Percentiles rank a stretch among this genome's conserved stretches.
Evolutionary conservation across 2,329 filamentous ascomycete species (phyloP).

Genomic region (Alternaria viburni): DNA sequence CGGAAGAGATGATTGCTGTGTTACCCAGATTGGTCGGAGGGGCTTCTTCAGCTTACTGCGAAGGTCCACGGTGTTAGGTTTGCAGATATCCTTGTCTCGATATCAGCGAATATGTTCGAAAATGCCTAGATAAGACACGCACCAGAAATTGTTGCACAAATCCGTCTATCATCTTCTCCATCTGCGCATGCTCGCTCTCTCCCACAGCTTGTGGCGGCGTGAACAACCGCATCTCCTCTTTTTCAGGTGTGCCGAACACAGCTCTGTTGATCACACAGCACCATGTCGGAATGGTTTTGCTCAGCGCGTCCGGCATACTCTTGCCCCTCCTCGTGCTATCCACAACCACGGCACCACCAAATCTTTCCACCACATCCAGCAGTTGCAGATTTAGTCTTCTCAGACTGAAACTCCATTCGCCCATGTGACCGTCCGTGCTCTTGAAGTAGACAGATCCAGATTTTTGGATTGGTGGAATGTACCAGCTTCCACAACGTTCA

Average conservation of each 20-base stretch:
- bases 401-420: conserved; percentile 89
- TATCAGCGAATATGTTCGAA: neutral
- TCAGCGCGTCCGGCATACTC: conserved; percentile 92
- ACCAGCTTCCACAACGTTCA: conserved; percentile 96
- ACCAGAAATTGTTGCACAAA: conserved; percentile 61
- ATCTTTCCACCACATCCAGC: conserved; percentile 67
- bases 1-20: conserved; percentile 66
- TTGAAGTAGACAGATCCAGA: conserved; percentile 89
- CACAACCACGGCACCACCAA: conserved; percentile 83
- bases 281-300: conserved; percentile 95
- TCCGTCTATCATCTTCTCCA: conserved; percentile 65
- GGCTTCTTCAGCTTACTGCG: conserved; percentile 69
- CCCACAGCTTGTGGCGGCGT: conserved; percentile 77
- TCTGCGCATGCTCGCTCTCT: conserved; percentile 79
- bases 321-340: conserved; percentile 94
- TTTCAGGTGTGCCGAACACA: conserved; percentile 69
- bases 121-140: conserved; percentile 13
- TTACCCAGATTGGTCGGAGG: conserved; percentile 80
- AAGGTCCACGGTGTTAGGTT: conserved; percentile 64
- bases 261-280: conserved; percentile 82
- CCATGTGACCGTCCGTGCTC: conserved; percentile 92
- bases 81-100: conserved; percentile 57
- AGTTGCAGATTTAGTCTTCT: conserved; percentile 85
- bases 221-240: conserved; percentile 56
- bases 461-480: conserved; percentile 72